Conservation (phyloP, 805 yeast species). For the Grigorovia yakushimaensis region DNA sequence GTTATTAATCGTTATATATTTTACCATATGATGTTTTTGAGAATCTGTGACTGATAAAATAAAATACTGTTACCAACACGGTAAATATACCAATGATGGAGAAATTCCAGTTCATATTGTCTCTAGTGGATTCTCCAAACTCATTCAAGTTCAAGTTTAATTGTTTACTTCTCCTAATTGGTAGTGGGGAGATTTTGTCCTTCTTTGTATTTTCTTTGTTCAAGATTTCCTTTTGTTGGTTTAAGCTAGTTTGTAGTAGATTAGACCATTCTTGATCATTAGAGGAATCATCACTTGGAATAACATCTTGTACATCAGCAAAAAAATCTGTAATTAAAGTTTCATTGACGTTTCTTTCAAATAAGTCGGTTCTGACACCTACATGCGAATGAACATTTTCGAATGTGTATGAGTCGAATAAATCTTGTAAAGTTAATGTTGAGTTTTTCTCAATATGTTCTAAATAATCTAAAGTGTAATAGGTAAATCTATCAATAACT, state of each 20-base stretch:
- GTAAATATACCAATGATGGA: neutral
- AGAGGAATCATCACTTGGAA: conserved; percentile 35
- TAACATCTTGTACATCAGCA: conserved; percentile 79
- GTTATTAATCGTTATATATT: neutral
- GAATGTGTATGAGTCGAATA: conserved; percentile 75
- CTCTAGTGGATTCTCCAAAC: neutral
- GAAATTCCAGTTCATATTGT: neutral
- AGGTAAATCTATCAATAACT: conserved; percentile 93
- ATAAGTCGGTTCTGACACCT: conserved; percentile 82
- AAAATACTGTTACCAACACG: neutral
- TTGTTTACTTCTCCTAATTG: neutral
- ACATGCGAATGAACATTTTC: conserved; percentile 85
- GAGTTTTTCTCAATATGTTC: conserved; percentile 76
- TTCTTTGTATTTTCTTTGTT: neutral
- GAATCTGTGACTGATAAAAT: neutral
- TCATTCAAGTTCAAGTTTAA: neutral
- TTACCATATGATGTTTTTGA: neutral
- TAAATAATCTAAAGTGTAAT: conserved; percentile 77
- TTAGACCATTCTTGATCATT: neutral
- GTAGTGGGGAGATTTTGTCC: neutral
- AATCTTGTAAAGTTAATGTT: conserved; percentile 63
- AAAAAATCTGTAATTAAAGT: conserved; percentile 87
- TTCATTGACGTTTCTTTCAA: conserved; percentile 46
- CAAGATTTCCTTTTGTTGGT: neutral
- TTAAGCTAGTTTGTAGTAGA: neutral